Evolutionary conservation across 495 filamentous ascomycete species (phyloP).

Genomic region (Podospora pseudopauciseta): DNA sequence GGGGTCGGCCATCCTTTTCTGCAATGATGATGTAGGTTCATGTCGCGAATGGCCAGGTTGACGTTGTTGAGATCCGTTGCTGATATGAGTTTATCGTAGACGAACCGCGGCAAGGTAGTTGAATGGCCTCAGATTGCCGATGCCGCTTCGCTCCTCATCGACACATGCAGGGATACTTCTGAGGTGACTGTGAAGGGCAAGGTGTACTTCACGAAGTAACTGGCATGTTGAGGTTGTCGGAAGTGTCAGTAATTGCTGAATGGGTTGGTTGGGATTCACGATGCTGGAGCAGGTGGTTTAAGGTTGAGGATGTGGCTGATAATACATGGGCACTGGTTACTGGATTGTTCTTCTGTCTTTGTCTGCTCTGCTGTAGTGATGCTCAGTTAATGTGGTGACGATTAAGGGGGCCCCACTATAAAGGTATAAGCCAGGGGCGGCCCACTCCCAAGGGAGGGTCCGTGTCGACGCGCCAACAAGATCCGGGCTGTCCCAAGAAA

Average conservation of each 20-base stretch:
- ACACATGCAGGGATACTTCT: not conserved
- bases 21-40: not conserved
- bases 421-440: not conserved
- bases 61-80: too few relatives aligned
- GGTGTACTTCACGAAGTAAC: not conserved
- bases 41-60: too few relatives aligned
- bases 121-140: not conserved
- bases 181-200: not conserved
- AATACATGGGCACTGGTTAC: too few relatives aligned
- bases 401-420: not conserved
- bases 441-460: not conserved
- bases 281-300: too few relatives aligned
- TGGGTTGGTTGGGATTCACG: too few relatives aligned
- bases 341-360: too few relatives aligned
- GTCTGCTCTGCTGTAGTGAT: too few relatives aligned
- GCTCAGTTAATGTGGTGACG: too few relatives aligned
- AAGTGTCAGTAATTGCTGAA: not conserved
- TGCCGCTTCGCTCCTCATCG: not conserved
- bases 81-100: not conserved
- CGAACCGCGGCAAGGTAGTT: not conserved
- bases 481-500: not conserved
- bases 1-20: not conserved
- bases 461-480: not conserved
- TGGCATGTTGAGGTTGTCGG: not conserved
- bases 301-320: too few relatives aligned